Evolutionary conservation across 805 yeast genomes (phyloP).

Genomic region (Saccharomycodes ludwigii): DNA sequence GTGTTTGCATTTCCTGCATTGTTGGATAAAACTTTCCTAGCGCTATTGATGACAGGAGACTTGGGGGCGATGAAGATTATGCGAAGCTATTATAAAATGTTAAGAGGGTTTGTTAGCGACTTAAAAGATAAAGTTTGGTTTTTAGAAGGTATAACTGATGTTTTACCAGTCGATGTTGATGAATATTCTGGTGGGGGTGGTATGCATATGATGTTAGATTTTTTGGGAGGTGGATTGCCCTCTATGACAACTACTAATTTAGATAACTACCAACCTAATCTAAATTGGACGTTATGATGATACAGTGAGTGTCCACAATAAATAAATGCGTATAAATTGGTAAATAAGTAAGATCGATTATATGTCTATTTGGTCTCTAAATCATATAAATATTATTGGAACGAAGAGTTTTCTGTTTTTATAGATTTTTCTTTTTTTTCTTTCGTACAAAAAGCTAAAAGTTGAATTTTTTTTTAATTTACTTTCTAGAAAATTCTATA

Average conservation of each 20-base stretch:
- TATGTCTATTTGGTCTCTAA: too few relatives aligned
- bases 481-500: too few relatives aligned
- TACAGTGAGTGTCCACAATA: too few relatives aligned
- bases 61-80: conserved; percentile 80
- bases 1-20: conserved; percentile 91
- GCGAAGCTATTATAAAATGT: conserved; percentile 73
- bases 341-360: too few relatives aligned
- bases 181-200: conserved; percentile 86
- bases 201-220: conserved; percentile 84
- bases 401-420: too few relatives aligned
- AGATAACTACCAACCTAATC: conserved; percentile 1
- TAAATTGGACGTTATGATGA: too few relatives aligned
- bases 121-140: conserved; percentile 91
- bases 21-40: conserved; percentile 67
- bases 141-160: conserved; percentile 79
- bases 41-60: conserved; percentile 74
- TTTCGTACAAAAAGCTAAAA: too few relatives aligned
- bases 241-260: conserved; percentile 33
- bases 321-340: too few relatives aligned
- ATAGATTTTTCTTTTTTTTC: too few relatives aligned
- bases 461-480: too few relatives aligned
- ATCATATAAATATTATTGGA: too few relatives aligned
- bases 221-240: conserved; percentile 57
- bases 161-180: conserved; percentile 84
- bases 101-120: conserved; percentile 72